These are phyloP conservation scores for Basipetospora sp. DNA, from an alignment of 2,329 filamentous ascomycete species.

Conservation along the genomic window DNA sequence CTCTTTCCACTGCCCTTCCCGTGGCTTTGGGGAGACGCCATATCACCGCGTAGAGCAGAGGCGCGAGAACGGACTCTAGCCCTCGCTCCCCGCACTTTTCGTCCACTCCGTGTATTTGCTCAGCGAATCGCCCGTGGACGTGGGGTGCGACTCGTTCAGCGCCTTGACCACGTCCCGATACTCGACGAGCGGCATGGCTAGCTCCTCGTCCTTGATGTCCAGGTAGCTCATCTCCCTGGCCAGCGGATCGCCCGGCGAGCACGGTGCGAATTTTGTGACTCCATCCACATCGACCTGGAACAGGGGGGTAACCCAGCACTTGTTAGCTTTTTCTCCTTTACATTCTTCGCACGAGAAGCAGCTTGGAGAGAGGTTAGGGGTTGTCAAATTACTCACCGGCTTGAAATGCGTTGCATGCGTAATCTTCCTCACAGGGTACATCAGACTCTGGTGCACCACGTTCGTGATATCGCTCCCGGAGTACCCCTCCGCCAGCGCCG, in stretches of 20 bases:
- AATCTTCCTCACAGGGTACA: conserved; percentile 95
- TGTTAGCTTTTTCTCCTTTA: conserved; percentile 8
- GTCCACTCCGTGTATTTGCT: conserved; percentile 84
- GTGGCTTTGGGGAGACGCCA: too few species aligned
- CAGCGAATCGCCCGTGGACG: conserved; percentile 77
- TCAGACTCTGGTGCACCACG: conserved; percentile 86
- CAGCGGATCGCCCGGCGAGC: conserved; percentile 75
- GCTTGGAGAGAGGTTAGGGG: not conserved
- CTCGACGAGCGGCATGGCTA: conserved; percentile 73
- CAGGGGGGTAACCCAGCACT: too few species aligned
- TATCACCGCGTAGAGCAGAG: too few species aligned
- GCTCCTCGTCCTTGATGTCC: conserved; percentile 65
- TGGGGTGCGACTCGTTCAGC: conserved; percentile 74
- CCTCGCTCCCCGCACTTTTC: conserved; percentile 21
- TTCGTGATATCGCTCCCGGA: conserved; percentile 93
- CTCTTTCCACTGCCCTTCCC: too few species aligned
- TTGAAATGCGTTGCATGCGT: conserved; percentile 97
- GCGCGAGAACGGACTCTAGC: too few species aligned
- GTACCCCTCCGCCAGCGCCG: conserved; percentile 76
- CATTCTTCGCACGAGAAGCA: not conserved
- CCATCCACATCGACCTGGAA: conserved; percentile 58
- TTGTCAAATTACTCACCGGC: conserved; percentile 40
- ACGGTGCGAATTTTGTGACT: conserved; percentile 62
- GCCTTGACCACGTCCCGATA: conserved; percentile 90
- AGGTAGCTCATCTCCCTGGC: conserved; percentile 92